A percentile compares a stretch with the other conserved stretches of the same genome.
These are phyloP conservation scores for Cicer arietinum DNA, from an alignment of 306 rosid genomes.

Conservation along the genomic window DNA sequence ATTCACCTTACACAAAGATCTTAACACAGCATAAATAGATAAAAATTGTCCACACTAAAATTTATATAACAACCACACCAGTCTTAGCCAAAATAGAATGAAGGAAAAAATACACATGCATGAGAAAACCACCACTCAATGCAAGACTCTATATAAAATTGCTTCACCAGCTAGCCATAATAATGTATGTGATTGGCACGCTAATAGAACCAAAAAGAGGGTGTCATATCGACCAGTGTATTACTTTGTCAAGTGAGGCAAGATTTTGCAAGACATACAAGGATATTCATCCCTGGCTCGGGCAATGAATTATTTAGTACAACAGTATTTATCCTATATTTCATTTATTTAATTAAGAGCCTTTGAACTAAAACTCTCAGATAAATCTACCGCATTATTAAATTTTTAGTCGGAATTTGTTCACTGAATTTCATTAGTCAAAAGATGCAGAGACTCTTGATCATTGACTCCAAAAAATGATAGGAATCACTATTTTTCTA, in stretches of 20 bases:
- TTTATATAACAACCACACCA: background rate
- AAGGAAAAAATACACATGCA: background rate
- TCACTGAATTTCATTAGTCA: constrained; percentile 6
- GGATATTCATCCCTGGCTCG: constrained; percentile 11
- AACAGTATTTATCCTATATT: constrained; percentile 12
- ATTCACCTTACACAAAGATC: background rate
- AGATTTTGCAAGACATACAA: constrained; percentile 13
- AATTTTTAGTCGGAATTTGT: background rate
- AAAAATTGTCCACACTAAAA: background rate
- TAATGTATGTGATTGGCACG: background rate
- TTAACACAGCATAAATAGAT: constrained; percentile 12
- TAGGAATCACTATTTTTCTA: background rate
- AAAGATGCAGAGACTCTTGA: constrained; percentile 11
- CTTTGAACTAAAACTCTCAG: background rate
- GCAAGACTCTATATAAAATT: background rate
- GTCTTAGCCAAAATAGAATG: constrained; percentile 13
- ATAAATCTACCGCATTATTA: background rate
- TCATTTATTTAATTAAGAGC: constrained; percentile 23
- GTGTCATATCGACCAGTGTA: background rate
- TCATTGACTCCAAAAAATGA: constrained; percentile 1
- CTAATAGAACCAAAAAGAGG: constrained; percentile 22
- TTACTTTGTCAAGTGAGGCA: constrained; percentile 23
- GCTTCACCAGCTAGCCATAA: background rate
- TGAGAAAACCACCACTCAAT: constrained; percentile 28
- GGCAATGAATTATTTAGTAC: background rate